phyloP scores from a whole-genome alignment of 2,329 filamentous ascomycete genomes.

The Helminthosporium solani region DNA sequence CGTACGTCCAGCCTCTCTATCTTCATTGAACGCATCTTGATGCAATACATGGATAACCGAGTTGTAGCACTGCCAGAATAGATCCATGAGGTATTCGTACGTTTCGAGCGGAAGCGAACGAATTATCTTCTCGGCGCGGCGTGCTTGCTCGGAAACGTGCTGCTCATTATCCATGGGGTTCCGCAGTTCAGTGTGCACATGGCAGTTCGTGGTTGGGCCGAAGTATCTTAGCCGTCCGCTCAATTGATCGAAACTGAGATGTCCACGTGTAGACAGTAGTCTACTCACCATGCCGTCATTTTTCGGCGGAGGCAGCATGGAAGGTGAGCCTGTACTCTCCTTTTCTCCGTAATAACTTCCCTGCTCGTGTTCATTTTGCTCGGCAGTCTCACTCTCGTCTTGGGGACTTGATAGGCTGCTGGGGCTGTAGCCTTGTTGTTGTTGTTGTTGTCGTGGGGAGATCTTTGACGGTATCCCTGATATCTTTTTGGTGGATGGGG shows the following conservation, averaged over 20 bases:
- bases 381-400: constrained; percentile 30
- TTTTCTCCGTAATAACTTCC: constrained; percentile 25
- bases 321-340: constrained; percentile 32
- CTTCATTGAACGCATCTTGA: constrained; percentile 52
- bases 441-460: constrained; percentile 9
- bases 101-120: constrained; percentile 49
- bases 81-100: constrained; percentile 54
- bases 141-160: constrained; percentile 50
- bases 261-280: constrained; percentile 52
- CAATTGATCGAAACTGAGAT: constrained; percentile 54
- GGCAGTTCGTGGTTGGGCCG: constrained; percentile 56
- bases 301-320: constrained; percentile 40
- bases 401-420: constrained; percentile 32
- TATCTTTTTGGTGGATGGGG: constrained; percentile 21
- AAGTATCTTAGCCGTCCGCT: constrained; percentile 55
- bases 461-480: constrained; percentile 3
- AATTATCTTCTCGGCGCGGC: constrained; percentile 52
- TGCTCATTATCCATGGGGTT: constrained; percentile 39
- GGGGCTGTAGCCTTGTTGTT: constrained; percentile 32
- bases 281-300: constrained; percentile 53
- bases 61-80: constrained; percentile 57
- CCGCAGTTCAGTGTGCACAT: constrained; percentile 49
- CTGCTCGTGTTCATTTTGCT: constrained; percentile 27
- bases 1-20: constrained; percentile 48
- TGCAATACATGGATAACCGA: constrained; percentile 53